A percentile compares a stretch with the other conserved stretches of the same genome.
Conservation (phyloP, 139 green algal species). For the Diplosphaera chodatii region DNA sequence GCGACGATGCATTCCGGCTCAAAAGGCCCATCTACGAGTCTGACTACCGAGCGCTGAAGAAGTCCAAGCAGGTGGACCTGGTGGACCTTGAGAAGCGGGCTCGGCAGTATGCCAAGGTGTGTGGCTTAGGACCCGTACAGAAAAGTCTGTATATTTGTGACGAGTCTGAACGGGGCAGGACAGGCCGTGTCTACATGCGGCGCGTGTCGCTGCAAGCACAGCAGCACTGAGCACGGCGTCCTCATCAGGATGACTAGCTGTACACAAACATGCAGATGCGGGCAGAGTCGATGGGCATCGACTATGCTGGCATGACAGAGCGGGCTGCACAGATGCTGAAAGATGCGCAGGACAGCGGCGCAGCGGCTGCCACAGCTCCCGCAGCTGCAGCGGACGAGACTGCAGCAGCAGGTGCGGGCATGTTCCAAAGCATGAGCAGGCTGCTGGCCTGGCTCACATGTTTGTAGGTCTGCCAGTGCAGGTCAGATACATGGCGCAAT, state of each 20-base stretch:
- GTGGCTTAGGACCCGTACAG: background rate
- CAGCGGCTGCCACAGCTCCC: background rate
- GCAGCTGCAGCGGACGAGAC: background rate
- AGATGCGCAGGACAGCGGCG: background rate
- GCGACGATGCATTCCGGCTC: conserved; percentile 71
- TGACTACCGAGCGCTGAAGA: conserved; percentile 43
- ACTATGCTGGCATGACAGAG: background rate
- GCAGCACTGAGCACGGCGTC: no score
- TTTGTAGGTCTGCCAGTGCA: no score
- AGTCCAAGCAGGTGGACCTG: conserved; percentile 49
- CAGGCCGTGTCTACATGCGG: no score
- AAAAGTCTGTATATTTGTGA: no score
- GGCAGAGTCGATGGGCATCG: background rate
- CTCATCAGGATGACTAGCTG: background rate
- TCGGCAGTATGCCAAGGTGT: conserved; percentile 47
- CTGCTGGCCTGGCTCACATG: no score
- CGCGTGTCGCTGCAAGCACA: no score
- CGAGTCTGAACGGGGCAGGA: no score
- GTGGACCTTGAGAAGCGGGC: conserved; percentile 53
- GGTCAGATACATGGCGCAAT: no score
- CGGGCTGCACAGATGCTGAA: background rate
- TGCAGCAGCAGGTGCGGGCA: no score
- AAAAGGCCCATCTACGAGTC: conserved; percentile 58
- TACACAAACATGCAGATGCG: background rate
- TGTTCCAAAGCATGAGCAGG: no score